Percentiles rank a stretch among this genome's conserved stretches.
phyloP scores from a whole-genome alignment of 352 stramenopile species.

The Phytopythium delawarense region DNA sequence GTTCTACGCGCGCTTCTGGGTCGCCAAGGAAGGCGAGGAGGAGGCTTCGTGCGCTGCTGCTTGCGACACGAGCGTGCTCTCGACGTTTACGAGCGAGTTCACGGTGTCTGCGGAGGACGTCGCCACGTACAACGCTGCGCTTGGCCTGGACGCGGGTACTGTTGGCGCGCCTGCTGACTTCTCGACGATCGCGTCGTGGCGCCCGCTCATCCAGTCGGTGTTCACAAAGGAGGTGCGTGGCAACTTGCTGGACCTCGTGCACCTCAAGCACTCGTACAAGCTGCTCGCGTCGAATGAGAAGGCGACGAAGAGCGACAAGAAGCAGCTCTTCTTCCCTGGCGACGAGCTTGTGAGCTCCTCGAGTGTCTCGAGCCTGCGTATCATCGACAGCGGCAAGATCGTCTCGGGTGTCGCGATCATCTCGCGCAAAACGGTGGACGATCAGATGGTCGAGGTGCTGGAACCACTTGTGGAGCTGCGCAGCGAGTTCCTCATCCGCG shows the following conservation, averaged over 20 bases:
- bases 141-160: slow-evolving; percentile 33
- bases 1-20: slow-evolving; percentile 79
- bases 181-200: slow-evolving; percentile 75
- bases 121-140: slow-evolving; percentile 48
- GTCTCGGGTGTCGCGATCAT: slow-evolving; percentile 68
- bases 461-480: slow-evolving; percentile 71
- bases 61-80: slow-evolving; percentile 54
- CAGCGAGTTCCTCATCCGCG: slow-evolving; percentile 85
- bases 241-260: slow-evolving; percentile 80
- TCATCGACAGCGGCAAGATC: slow-evolving; percentile 78
- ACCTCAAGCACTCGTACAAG: slow-evolving; percentile 85
- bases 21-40: slow-evolving; percentile 55
- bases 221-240: slow-evolving; percentile 80
- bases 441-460: slow-evolving; percentile 48
- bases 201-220: slow-evolving; percentile 77
- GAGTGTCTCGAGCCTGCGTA: slow-evolving; percentile 69
- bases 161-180: slow-evolving; percentile 60
- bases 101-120: slow-evolving; percentile 53
- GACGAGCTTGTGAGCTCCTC: slow-evolving; percentile 71
- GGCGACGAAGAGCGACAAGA: background rate
- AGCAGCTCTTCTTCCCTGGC: slow-evolving; percentile 47
- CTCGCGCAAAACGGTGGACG: slow-evolving; percentile 47
- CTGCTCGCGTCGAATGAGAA: slow-evolving; percentile 29
- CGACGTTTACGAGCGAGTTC: slow-evolving; percentile 62
- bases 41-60: slow-evolving; percentile 51